Base-by-base conservation (phyloP, 2,329 filamentous ascomycete genomes). In the Fusarium paranaense region DNA sequence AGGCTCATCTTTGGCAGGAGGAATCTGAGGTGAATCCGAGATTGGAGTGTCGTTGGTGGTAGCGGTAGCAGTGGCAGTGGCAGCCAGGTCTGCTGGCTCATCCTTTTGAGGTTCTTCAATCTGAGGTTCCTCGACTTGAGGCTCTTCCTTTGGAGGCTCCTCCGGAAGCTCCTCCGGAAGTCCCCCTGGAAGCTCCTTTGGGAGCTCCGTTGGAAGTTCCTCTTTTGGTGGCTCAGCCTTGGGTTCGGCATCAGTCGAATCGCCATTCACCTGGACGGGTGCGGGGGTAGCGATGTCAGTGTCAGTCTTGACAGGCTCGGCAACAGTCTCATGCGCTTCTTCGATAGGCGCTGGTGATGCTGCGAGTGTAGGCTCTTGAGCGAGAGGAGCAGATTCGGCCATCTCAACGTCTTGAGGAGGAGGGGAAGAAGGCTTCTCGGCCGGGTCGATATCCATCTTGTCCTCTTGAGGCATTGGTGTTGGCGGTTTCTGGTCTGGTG, bases 381-480 rank as follows among this genome's bases (percentile, higher is more conserved):
- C 14, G 35, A 52, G 59, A 45, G 61, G 38, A 37, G 50, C 37
- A 22, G 67, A 54, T 42, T 78, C 73, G 27, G 74, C 30, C 67
- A 77, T 78, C 38, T 75, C 76, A 6, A 69, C 30, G 38, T 77
- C 74, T 64, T 73, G 66, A 16, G 57, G 37, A 25, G 54, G 20
- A 27, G 54, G 54, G 20, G 22, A 37, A 22, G 33, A n/a, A 11
- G 52, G 52, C 2, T 69, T 59, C 18, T 72, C 67, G 25, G 70
- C 56, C 13, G 65, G 50, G 45, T 75, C 75, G 38, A 77, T 63
- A 9, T 77, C 75, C 72, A 78, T 77, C 40, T 70, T 65, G 54
- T 75, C 66, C 33, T 75, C 67, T 54, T 66, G 65, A 6, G 66
- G 69, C 8, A 56, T 47, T 25, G 74, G 57, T 14, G 73, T 68